Conservation (phyloP, 441 rosid species). For the Theobroma grandiflorum region DNA sequence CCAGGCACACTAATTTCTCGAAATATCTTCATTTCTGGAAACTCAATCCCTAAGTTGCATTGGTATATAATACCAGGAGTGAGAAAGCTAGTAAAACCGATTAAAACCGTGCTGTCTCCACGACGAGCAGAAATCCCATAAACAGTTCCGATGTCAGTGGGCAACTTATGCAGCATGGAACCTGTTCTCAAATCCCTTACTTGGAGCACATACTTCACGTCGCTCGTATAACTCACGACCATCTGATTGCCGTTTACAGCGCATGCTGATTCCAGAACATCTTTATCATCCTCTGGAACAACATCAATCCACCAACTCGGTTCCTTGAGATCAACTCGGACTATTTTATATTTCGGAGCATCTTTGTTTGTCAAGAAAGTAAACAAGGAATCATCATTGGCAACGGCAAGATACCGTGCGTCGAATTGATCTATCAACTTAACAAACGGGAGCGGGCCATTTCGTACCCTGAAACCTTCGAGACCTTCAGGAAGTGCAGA, state of each 20-base stretch:
- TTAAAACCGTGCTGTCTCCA: constrained; percentile 59
- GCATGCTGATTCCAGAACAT: constrained; percentile 75
- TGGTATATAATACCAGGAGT: constrained; percentile 83
- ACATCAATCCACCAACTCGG: constrained; percentile 80
- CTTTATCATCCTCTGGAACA: constrained; percentile 77
- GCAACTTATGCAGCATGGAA: constrained; percentile 72
- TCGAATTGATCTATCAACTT: constrained; percentile 79
- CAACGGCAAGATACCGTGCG: constrained; percentile 61
- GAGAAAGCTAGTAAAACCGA: constrained; percentile 84
- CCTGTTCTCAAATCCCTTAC: constrained; percentile 87
- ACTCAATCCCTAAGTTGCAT: constrained; percentile 61
- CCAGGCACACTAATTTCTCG: constrained; percentile 78
- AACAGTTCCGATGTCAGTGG: constrained; percentile 86
- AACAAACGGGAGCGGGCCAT: constrained; percentile 66
- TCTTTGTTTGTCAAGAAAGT: constrained; percentile 86
- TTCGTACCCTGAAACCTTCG: constrained; percentile 65
- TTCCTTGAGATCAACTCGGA: constrained; percentile 76
- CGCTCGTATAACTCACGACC: constrained; percentile 83
- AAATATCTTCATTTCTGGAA: constrained; percentile 77
- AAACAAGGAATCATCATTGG: constrained; percentile 81
- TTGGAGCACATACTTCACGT: constrained; percentile 81
- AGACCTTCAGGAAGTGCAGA: constrained; percentile 74
- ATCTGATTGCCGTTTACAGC: constrained; percentile 78
- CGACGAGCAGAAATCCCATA: constrained; percentile 64
- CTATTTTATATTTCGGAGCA: constrained; percentile 89